Base-by-base conservation (phyloP, 345 rosid species). In the Citrus trifoliata region DNA sequence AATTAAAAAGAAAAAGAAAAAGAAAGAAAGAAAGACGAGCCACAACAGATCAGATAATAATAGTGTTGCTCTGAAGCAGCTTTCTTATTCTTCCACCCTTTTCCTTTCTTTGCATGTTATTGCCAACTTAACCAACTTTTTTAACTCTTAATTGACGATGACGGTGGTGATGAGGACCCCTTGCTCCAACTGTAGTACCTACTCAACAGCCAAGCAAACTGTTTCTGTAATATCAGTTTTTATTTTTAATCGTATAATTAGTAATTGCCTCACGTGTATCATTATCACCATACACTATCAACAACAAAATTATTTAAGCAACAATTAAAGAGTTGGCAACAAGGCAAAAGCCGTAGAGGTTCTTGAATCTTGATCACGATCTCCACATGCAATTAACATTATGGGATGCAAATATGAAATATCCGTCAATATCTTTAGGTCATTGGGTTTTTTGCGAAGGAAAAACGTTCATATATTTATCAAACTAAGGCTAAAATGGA, bases 191-290 rank as follows among this genome's bases (percentile, higher is more conserved):
- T 82, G 86, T 60, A 76, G 90, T 88, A 78, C 76, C 63, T 80
- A 88, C 81, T 89, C 89, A 82, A 91, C 93, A 82, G 90, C 88
- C 93, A 89, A 86, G 78, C 91, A 91, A 82, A 88, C 93, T 89
- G 91, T 87, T 83, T 76, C 63, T 84, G 85, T 80, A 80, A 78
- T 74, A 89, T 87, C 90, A 90, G 94, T 80, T 84, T 65, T 70
- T 32, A 61, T 78, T 68, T 69, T 37, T 42, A 42, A 30, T 62
- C 12, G 13, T 4, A 46, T 53, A 71, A 38, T 7, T 21, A 30
- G 13, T n/a, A 61, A 27, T 56, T 65, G 19, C 74, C 35, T 73
- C 33, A 28, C 18, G 19, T 25, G 4, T 3, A 46, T 3, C 19
- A 64, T n/a, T 1, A 10, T n/a, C 12, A 24, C 22, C 62, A 48